phyloP scores from a whole-genome alignment of 2,329 filamentous ascomycete species.

The Pseudocercospora cruenta region DNA sequence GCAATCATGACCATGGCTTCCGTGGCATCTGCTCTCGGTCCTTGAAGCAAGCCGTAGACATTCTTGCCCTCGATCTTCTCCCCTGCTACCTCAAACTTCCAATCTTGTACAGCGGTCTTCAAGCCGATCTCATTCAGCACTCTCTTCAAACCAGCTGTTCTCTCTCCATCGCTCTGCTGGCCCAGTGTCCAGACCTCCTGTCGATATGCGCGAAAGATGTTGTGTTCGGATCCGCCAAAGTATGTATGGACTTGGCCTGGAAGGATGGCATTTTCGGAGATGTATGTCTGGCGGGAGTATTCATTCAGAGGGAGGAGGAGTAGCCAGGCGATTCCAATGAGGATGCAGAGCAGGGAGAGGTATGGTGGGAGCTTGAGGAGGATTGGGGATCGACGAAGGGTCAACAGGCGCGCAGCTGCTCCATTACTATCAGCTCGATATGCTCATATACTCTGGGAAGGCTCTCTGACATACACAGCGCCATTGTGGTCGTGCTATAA shows the following conservation, averaged over 20 bases:
- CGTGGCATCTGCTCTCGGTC: constrained; percentile 91
- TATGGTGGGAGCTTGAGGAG: constrained; percentile 84
- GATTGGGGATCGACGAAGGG: constrained; percentile 77
- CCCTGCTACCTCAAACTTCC: constrained; percentile 80
- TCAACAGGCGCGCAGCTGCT: constrained; percentile 59
- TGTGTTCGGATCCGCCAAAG: constrained; percentile 93
- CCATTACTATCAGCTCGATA: not conserved
- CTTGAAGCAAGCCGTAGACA: constrained; percentile 89
- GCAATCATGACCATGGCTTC: constrained; percentile 93
- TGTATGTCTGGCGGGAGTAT: constrained; percentile 91
- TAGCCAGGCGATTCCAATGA: constrained; percentile 86
- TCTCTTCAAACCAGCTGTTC: constrained; percentile 62
- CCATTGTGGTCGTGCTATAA: not conserved
- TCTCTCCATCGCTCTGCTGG: constrained; percentile 46
- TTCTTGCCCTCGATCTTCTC: constrained; percentile 79
- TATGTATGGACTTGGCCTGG: constrained; percentile 98
- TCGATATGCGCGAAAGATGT: constrained; percentile 87
- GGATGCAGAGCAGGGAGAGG: constrained; percentile 79
- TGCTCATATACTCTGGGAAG: too few relatives aligned
- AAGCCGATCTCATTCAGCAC: constrained; percentile 79
- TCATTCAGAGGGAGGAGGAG: constrained; percentile 85
- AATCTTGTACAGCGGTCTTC: constrained; percentile 86
- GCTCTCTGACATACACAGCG: not conserved
- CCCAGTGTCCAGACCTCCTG: constrained; percentile 74
- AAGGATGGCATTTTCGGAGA: constrained; percentile 94